Evolutionary conservation across 2,329 filamentous ascomycete genomes (phyloP).

Genomic region (Apiospora hydei): DNA sequence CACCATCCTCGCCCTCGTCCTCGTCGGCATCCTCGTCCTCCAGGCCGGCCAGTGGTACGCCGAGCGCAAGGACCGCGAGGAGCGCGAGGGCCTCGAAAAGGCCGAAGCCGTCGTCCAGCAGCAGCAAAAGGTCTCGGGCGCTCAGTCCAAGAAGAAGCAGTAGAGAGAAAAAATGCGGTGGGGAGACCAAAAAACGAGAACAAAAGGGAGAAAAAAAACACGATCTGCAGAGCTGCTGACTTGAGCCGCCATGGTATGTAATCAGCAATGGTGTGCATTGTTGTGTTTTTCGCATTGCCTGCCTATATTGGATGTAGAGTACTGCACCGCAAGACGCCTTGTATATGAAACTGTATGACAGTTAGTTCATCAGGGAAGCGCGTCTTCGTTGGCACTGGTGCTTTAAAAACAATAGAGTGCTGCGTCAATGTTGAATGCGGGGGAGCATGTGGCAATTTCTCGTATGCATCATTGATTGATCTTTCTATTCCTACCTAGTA

Average conservation of each 20-base stretch:
- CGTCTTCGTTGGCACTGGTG: neutral
- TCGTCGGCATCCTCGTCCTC: conserved; percentile 89
- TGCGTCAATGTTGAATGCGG: neutral
- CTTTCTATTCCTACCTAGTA: neutral
- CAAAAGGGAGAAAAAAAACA: neutral
- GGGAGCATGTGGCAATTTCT: neutral
- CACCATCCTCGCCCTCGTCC: conserved; percentile 90
- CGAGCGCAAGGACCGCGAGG: conserved; percentile 88
- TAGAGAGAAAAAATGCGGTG: neutral
- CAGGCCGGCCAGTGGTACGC: conserved; percentile 99
- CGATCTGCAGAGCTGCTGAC: neutral
- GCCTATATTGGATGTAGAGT: conserved; percentile 16
- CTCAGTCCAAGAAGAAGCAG: conserved; percentile 40
- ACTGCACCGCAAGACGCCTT: neutral
- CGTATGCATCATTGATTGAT: neutral
- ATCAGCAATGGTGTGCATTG: neutral
- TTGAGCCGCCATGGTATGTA: neutral
- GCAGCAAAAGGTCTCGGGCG: conserved; percentile 26
- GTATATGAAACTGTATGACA: neutral
- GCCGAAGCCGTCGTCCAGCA: conserved; percentile 42
- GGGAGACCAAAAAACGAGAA: neutral
- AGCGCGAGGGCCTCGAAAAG: conserved; percentile 70
- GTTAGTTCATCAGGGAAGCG: neutral
- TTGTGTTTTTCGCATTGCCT: conserved; percentile 5
- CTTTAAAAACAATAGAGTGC: neutral